These are phyloP conservation scores for Penicillium tannophilum DNA, from an alignment of 495 filamentous ascomycete species.

Conservation along the genomic window DNA sequence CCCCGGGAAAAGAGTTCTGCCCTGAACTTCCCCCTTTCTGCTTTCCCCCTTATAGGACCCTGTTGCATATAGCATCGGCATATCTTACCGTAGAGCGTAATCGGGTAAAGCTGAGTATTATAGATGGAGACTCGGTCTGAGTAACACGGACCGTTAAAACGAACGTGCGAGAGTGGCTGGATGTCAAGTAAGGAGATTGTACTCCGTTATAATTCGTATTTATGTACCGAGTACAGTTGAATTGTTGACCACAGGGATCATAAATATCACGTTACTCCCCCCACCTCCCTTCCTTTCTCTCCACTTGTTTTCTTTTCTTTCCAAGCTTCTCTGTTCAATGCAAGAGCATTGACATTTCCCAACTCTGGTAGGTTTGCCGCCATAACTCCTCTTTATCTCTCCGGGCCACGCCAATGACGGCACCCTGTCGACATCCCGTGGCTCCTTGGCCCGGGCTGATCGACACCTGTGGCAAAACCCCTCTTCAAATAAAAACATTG, in stretches of 20 bases:
- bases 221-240: background rate
- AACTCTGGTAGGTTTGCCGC: constrained; percentile 2
- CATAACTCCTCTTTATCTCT: background rate
- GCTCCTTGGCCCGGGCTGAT: constrained; percentile 23
- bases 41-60: background rate
- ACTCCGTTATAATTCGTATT: background rate
- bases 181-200: constrained; percentile 11
- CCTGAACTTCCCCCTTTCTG: constrained; percentile 1
- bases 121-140: too few relatives aligned
- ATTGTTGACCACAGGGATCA: background rate
- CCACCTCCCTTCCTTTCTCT: constrained; percentile 11
- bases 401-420: constrained; percentile 35
- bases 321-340: constrained; percentile 10
- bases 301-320: constrained; percentile 10
- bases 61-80: background rate
- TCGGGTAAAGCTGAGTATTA: background rate
- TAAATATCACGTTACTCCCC: constrained; percentile 30
- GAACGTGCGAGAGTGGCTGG: constrained; percentile 8
- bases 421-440: constrained; percentile 36
- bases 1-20: constrained; percentile 19
- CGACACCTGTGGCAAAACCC: constrained; percentile 35
- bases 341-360: constrained; percentile 8
- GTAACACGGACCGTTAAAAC: background rate
- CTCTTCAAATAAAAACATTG: constrained; percentile 15
- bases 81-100: background rate